phyloP scores from a whole-genome alignment of 2,329 filamentous ascomycete genomes.

The Phyllosticta paracitricarpa region DNA sequence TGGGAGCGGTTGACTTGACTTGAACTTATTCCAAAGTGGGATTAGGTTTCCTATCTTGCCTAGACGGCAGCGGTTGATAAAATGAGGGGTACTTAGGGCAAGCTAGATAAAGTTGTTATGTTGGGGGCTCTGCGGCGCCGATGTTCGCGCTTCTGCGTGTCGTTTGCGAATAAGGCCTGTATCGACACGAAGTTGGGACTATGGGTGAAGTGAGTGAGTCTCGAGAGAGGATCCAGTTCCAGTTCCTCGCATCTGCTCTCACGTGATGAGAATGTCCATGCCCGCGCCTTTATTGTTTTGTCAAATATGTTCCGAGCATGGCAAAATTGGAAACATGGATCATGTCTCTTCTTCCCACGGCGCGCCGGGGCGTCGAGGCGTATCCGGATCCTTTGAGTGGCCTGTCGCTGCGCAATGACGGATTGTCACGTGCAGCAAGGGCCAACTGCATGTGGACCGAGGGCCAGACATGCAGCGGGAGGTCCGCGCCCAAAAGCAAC shows the following conservation, averaged over 20 bases:
- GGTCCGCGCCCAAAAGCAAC: background rate
- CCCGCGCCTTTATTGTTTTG: too few species aligned
- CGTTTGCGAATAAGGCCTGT: too few species aligned
- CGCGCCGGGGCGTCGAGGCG: background rate
- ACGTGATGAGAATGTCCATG: background rate
- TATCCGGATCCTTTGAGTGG: background rate
- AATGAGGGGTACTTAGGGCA: background rate
- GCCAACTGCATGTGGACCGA: background rate
- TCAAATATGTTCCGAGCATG: too few species aligned
- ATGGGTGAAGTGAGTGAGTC: background rate
- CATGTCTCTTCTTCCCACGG: background rate
- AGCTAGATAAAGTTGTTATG: background rate
- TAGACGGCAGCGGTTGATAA: background rate
- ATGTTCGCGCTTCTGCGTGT: too few species aligned
- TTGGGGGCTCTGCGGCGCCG: too few species aligned
- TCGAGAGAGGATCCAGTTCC: too few species aligned
- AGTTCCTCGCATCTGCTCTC: background rate
- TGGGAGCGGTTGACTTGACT: too few species aligned
- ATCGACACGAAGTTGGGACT: too few species aligned
- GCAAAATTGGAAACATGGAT: background rate
- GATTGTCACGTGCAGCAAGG: background rate
- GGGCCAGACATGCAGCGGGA: background rate
- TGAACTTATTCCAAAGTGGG: background rate
- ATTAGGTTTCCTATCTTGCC: background rate
- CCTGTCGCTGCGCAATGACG: background rate